These are phyloP conservation scores for Globisporangium cylindrosporum DNA, from an alignment of 352 stramenopile genomes.

Conservation along the genomic window DNA sequence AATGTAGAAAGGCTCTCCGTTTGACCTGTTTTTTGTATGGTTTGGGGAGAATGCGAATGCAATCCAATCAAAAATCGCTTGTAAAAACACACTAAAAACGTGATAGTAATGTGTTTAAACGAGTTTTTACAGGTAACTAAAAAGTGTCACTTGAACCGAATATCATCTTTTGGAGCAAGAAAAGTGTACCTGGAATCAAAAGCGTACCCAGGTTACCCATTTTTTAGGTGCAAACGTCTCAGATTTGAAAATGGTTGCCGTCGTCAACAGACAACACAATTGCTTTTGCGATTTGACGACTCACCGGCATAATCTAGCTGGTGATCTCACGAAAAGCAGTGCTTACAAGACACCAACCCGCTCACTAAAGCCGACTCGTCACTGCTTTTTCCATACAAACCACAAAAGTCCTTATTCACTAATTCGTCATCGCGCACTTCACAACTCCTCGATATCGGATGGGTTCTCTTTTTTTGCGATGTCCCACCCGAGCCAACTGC, in stretches of 20 bases:
- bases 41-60: too few relatives aligned
- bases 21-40: too few relatives aligned
- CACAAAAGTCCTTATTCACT: background rate
- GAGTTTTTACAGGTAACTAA: too few relatives aligned
- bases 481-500: slow-evolving; percentile 17
- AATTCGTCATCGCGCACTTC: background rate
- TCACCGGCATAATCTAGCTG: background rate
- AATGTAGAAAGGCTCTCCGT: too few relatives aligned
- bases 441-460: slow-evolving; percentile 6
- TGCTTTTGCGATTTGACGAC: background rate
- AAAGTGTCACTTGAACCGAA: too few relatives aligned
- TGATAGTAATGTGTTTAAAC: too few relatives aligned
- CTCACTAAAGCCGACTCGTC: background rate
- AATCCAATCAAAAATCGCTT: too few relatives aligned
- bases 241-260: background rate
- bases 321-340: background rate
- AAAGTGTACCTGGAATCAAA: slow-evolving; percentile 11
- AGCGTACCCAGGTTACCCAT: background rate
- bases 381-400: background rate
- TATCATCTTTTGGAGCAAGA: background rate
- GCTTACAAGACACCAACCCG: background rate
- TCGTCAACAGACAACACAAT: background rate
- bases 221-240: background rate
- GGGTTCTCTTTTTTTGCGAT: background rate
- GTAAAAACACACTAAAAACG: too few relatives aligned